Evolutionary conservation across 306 rosid genomes (phyloP).

Genomic region (Ormosia emarginata): DNA sequence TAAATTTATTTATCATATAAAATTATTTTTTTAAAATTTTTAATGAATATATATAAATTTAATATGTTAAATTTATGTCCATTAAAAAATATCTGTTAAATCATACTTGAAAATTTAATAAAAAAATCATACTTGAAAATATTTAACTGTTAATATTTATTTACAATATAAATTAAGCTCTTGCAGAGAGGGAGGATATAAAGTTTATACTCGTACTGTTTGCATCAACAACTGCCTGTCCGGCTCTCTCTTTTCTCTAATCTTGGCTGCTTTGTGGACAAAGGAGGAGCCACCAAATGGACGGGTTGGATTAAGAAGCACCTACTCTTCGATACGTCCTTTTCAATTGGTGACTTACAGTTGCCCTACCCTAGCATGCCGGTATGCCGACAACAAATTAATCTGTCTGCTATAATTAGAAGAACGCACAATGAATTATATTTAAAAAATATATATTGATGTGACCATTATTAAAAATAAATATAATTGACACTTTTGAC

Average conservation of each 20-base stretch:
- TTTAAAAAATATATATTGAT: background rate
- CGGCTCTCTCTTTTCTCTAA: background rate
- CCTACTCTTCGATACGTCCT: conserved; percentile 34
- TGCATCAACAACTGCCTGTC: background rate
- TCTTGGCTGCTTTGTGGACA: background rate
- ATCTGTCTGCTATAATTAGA: background rate
- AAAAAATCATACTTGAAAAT: too few relatives aligned
- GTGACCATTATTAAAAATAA: background rate
- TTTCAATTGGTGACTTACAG: background rate
- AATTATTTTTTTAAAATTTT: too few relatives aligned
- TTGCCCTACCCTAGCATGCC: background rate
- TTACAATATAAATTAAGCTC: too few relatives aligned
- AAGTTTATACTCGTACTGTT: background rate
- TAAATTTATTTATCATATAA: too few relatives aligned
- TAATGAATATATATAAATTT: too few relatives aligned
- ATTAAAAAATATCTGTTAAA: too few relatives aligned
- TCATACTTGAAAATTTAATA: too few relatives aligned
- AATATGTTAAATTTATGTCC: too few relatives aligned
- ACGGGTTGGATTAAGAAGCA: conserved; percentile 35
- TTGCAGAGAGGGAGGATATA: background rate
- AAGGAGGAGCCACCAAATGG: conserved; percentile 30
- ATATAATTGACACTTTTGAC: background rate
- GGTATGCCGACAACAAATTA: background rate
- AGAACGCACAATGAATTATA: background rate
- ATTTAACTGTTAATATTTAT: too few relatives aligned